phyloP scores from a whole-genome alignment of 371 early-diverging fungal species.

The Syncephalastrum sp. region DNA sequence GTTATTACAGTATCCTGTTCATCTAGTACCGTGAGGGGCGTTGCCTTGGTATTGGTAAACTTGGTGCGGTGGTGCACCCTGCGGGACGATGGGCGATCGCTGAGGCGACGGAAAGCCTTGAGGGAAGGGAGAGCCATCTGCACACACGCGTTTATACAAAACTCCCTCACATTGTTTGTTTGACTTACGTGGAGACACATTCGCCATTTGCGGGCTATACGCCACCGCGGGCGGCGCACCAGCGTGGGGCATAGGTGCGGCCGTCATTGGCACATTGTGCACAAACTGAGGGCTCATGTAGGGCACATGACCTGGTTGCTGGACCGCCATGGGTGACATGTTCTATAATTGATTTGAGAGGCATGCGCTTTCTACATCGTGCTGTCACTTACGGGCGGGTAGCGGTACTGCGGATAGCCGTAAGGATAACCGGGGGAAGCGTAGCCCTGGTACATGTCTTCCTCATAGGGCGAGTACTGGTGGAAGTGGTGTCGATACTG shows the following conservation, averaged over 20 bases:
- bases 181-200: conserved; percentile 41
- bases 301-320: conserved; percentile 33
- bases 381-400: conserved; percentile 30
- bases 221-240: conserved; percentile 33
- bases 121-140: conserved; percentile 47
- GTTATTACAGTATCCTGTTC: no score
- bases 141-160: not conserved
- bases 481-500: conserved; percentile 44
- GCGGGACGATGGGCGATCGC: conserved; percentile 51
- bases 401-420: conserved; percentile 46
- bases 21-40: conserved; percentile 28
- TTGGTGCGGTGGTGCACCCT: conserved; percentile 49
- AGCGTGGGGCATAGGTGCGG: conserved; percentile 35
- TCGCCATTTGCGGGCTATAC: conserved; percentile 49
- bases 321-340: conserved; percentile 30
- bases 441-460: conserved; percentile 35
- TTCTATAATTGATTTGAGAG: not conserved
- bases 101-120: conserved; percentile 52
- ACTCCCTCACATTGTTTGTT: not conserved
- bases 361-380: no score
- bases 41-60: conserved; percentile 56
- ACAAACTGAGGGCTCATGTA: conserved; percentile 54
- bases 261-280: conserved; percentile 34
- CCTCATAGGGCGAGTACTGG: conserved; percentile 34
- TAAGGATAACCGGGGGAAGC: conserved; percentile 45